Evolutionary conservation across 2,329 filamentous ascomycete genomes (phyloP).

Genomic region (Aspergillus sp.): DNA sequence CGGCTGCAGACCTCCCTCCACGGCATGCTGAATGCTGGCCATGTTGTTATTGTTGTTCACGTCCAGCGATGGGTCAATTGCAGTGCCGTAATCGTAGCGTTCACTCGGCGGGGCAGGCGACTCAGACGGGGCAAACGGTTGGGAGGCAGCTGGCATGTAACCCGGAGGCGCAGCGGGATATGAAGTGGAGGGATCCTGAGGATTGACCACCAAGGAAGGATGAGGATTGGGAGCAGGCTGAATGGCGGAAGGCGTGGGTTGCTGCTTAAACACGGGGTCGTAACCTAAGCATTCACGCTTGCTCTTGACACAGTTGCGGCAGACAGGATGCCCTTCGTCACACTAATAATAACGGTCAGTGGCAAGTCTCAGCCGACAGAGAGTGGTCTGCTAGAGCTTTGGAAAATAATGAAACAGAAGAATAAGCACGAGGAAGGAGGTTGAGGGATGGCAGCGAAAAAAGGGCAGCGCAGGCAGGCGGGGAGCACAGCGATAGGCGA

Average conservation of each 20-base stretch:
- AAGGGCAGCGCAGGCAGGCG: conserved; percentile 9
- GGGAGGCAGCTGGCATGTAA: conserved; percentile 42
- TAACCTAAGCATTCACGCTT: conserved; percentile 69
- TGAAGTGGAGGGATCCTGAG: conserved; percentile 37
- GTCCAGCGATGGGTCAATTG: conserved; percentile 69
- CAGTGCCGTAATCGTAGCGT: conserved; percentile 59
- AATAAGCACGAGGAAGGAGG: conserved; percentile 11
- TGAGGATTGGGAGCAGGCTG: conserved; percentile 57
- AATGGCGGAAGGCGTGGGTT: conserved; percentile 67
- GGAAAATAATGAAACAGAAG: conserved; percentile 22
- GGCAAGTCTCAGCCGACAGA: background rate
- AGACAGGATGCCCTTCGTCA: conserved; percentile 91
- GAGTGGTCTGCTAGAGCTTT: conserved; percentile 7
- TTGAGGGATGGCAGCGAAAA: conserved; percentile 18
- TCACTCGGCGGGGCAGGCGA: conserved; percentile 44
- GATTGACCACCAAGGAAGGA: conserved; percentile 43
- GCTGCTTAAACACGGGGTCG: conserved; percentile 72
- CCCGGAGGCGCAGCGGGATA: conserved; percentile 43
- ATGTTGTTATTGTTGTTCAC: conserved; percentile 37
- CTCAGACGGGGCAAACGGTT: conserved; percentile 43
- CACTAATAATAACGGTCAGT: conserved; percentile 60
- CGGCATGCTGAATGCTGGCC: conserved; percentile 37
- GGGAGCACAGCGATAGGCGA: conserved; percentile 8
- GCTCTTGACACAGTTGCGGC: conserved; percentile 69
- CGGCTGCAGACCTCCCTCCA: conserved; percentile 30